Percentiles rank a stretch among this genome's conserved stretches.
Conservation (phyloP, 1,139 yeast genomes). For the Debaryomyces subglobosus region DNA sequence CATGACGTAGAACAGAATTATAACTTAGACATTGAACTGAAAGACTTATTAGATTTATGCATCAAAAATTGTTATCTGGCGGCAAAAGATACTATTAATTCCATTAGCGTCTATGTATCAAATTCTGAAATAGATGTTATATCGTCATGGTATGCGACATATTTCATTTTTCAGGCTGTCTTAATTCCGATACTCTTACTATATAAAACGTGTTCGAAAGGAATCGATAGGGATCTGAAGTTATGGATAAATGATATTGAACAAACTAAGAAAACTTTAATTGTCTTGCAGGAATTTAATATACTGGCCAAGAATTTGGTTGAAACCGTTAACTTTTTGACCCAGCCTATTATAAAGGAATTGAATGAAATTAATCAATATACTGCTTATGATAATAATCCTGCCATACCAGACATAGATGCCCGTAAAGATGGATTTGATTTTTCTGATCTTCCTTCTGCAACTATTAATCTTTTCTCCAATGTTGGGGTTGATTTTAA, state of each 20-base stretch:
- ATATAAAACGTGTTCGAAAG: constrained; percentile 50
- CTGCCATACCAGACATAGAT: constrained; percentile 11
- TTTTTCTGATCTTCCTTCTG: neutral
- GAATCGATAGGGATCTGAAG: constrained; percentile 33
- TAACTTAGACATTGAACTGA: constrained; percentile 32
- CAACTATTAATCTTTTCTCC: neutral
- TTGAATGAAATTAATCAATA: constrained; percentile 6
- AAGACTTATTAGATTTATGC: constrained; percentile 47
- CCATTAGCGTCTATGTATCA: constrained; percentile 50
- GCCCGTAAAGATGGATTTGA: constrained; percentile 18
- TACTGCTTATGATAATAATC: constrained; percentile 12
- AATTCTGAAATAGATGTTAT: constrained; percentile 31
- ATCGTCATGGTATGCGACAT: constrained; percentile 65
- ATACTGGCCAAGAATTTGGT: constrained; percentile 53
- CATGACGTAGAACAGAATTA: neutral
- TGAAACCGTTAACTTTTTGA: constrained; percentile 43
- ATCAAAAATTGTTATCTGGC: constrained; percentile 53
- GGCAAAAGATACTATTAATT: constrained; percentile 54
- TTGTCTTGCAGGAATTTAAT: constrained; percentile 45
- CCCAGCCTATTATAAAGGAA: constrained; percentile 13
- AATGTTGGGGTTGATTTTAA: neutral
- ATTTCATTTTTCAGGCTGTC: constrained; percentile 63
- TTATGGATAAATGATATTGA: constrained; percentile 22
- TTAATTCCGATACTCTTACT: constrained; percentile 58
- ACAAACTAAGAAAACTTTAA: constrained; percentile 14